Evolutionary conservation across 1,139 yeast genomes (phyloP).

Genomic region (Debaryomyces fabryi): DNA sequence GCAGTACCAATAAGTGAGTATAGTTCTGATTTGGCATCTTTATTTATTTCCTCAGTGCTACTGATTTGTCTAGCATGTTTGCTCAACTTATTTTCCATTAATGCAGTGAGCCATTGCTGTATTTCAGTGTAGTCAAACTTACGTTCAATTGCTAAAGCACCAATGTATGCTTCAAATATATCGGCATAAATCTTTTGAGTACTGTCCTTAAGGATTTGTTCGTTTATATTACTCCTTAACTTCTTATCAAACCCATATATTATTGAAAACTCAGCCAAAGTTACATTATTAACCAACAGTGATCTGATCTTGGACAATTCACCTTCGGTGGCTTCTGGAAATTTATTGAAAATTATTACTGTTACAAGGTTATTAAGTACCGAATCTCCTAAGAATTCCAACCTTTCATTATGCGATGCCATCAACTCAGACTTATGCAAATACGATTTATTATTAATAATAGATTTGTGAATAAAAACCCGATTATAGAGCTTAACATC

Average conservation of each 20-base stretch:
- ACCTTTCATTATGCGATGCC: conserved; percentile 78
- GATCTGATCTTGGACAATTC: conserved; percentile 73
- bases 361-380: conserved; percentile 76
- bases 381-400: conserved; percentile 94
- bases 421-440: conserved; percentile 59
- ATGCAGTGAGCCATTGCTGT: conserved; percentile 59
- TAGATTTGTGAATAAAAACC: conserved; percentile 83
- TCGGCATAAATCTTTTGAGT: conserved; percentile 68
- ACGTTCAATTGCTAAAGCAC: conserved; percentile 72
- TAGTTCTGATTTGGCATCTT: conserved; percentile 73
- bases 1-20: conserved; percentile 84
- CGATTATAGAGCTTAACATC: conserved; percentile 62
- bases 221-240: conserved; percentile 52
- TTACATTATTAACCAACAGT: conserved; percentile 71
- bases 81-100: conserved; percentile 42
- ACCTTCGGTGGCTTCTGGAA: conserved; percentile 81
- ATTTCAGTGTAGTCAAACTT: conserved; percentile 50
- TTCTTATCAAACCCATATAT: conserved; percentile 69
- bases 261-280: conserved; percentile 70
- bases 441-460: conserved; percentile 60
- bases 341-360: conserved; percentile 61
- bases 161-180: conserved; percentile 88
- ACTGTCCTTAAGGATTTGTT: conserved; percentile 35
- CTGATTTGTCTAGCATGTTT: conserved; percentile 30
- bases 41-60: conserved; percentile 43